phyloP scores from a whole-genome alignment of 2,329 filamentous ascomycete species.

The Penicillium hordei region DNA sequence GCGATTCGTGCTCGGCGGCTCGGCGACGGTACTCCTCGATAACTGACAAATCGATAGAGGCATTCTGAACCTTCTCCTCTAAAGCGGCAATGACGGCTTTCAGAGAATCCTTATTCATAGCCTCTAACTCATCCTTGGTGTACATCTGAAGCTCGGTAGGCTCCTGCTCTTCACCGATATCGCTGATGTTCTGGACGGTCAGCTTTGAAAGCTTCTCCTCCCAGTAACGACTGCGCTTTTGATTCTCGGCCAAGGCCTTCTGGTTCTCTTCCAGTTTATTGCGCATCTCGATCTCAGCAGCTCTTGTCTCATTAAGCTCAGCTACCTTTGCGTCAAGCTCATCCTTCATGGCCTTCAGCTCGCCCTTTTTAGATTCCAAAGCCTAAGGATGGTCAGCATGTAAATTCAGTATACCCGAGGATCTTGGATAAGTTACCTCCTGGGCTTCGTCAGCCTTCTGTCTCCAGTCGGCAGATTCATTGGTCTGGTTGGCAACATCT shows the following conservation, averaged over 20 bases:
- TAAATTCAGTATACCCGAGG: neutral
- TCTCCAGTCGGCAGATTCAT: constrained; percentile 70
- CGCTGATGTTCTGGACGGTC: constrained; percentile 74
- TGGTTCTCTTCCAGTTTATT: constrained; percentile 97
- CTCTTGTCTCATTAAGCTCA: constrained; percentile 84
- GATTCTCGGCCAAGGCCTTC: constrained; percentile 81
- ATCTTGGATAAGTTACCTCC: constrained; percentile 46
- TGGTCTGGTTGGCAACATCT: constrained; percentile 75
- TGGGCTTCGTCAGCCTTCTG: constrained; percentile 78
- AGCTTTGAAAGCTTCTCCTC: constrained; percentile 86
- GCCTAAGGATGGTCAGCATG: constrained; percentile 47
- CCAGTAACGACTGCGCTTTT: constrained; percentile 82
- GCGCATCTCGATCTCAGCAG: constrained; percentile 93
- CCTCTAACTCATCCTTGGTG: constrained; percentile 67
- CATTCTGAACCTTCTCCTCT: constrained; percentile 77
- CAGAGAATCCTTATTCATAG: constrained; percentile 62
- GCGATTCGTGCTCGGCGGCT: constrained; percentile 75
- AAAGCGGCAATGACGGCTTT: constrained; percentile 66
- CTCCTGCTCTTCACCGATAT: constrained; percentile 59
- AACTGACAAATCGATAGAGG: constrained; percentile 84
- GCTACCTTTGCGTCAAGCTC: constrained; percentile 83
- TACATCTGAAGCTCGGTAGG: constrained; percentile 66
- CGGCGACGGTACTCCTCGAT: constrained; percentile 84
- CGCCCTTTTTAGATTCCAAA: constrained; percentile 74
- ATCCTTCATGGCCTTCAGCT: constrained; percentile 74